Base-by-base conservation (phyloP, 345 rosid genomes). In the Eucalyptus curtisii region DNA sequence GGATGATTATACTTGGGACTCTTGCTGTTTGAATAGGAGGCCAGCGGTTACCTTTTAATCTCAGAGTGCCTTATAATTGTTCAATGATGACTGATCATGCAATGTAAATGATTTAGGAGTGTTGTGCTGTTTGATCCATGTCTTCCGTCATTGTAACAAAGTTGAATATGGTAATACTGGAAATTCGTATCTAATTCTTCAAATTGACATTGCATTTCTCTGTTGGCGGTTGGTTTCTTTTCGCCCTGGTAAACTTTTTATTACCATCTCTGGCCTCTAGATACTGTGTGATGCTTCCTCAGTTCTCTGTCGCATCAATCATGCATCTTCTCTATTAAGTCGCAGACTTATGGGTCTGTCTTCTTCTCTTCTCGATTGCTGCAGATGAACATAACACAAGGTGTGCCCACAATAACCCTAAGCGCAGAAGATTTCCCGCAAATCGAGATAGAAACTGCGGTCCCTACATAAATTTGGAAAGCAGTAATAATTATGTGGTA, bases 401-500 rank as follows among this genome's bases (percentile, higher is more conserved):
- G 89, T 48, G 89, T 49, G 33, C 91, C 85, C 52, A 86, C 64
- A 90, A 88, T 90, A 88, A 84, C 84, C 88, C 89, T 89, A 96
- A 90, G 92, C 95, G 93, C 87, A 90, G 94, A 91, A 91, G 95
- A 91, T 88, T 68, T 89, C 86, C 90, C 48, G 81, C 44, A 86
- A 44, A 30, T 86, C 92, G 89, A 86, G 31, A 91, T 17, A n/a
- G 91, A 84, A 92, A 91, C 80, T 89, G 92, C 90, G 93, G 93
- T 85, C 90, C 86, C 40, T 92, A 89, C 86, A 91, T 94, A 64
- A 94, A 94, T 91, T 89, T 96, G 94, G 97, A 95, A 85, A 88
- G 93, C 91, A 88, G 91, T 40, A 27, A 90, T 86, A 89, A 89
- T 89, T 44, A 94, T 40, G 49, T 7, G 90, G 96, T 95, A 95